These are phyloP conservation scores for Cyclanthera cordifolia DNA, from an alignment of 306 rosid genomes.

Conservation along the genomic window DNA sequence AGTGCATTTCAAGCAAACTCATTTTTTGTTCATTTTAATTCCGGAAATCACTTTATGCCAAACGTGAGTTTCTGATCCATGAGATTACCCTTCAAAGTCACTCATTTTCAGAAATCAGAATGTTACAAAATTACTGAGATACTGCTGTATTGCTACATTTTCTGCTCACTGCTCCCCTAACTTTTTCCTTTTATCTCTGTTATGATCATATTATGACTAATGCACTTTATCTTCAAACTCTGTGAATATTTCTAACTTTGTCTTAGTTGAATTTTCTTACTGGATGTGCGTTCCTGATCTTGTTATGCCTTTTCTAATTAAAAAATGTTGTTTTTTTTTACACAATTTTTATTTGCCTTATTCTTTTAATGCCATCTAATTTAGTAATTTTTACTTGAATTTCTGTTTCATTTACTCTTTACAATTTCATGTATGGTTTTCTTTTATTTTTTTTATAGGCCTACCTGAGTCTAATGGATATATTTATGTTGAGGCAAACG, in stretches of 20 bases:
- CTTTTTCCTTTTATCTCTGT: background rate
- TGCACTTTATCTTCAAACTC: background rate
- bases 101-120: no score
- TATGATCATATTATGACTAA: background rate
- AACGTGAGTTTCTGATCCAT: background rate
- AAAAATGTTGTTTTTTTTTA: background rate
- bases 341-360: background rate
- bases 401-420: background rate
- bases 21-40: background rate
- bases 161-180: background rate
- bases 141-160: background rate
- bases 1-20: background rate
- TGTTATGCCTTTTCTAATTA: background rate
- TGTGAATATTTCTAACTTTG: background rate
- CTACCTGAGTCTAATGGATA: conserved; percentile 85
- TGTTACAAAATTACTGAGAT: background rate
- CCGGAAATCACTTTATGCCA: background rate
- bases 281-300: background rate
- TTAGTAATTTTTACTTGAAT: background rate
- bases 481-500: conserved; percentile 91
- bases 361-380: background rate
- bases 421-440: conserved; percentile 13
- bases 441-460: conserved; percentile 30
- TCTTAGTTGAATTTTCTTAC: background rate
- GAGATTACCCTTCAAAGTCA: background rate